Percentiles rank a stretch among this genome's conserved stretches.
Conservation (phyloP, 2,329 filamentous ascomycete species). For the Plenodomus biglobosus region DNA sequence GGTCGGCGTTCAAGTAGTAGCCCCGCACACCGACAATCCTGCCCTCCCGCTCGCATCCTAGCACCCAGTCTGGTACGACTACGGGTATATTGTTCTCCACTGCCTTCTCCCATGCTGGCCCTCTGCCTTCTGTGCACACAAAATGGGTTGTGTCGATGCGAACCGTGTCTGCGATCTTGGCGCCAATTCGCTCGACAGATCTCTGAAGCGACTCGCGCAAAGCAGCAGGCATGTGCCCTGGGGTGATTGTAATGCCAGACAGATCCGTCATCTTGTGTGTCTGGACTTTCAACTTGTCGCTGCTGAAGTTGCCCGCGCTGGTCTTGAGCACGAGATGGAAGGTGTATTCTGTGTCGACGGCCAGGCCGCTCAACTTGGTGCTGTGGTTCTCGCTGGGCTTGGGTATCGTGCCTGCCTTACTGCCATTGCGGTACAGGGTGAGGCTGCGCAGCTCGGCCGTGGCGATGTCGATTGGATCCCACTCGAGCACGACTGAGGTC, state of each 20-base stretch:
- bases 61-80: slow-evolving; percentile 94
- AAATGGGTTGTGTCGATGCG: slow-evolving; percentile 98
- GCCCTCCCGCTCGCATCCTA: slow-evolving; percentile 91
- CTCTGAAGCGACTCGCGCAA: slow-evolving; percentile 71
- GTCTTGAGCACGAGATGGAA: slow-evolving; percentile 93
- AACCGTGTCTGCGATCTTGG: slow-evolving; percentile 84
- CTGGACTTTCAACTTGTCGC: slow-evolving; percentile 79
- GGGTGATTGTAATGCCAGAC: slow-evolving; percentile 90
- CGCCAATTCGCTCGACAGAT: slow-evolving; percentile 85
- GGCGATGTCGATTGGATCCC: slow-evolving; percentile 91
- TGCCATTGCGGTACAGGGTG: slow-evolving; percentile 90
- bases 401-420: slow-evolving; percentile 94
- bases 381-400: slow-evolving; percentile 82
- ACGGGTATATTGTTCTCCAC: slow-evolving; percentile 98
- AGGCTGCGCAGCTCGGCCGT: slow-evolving; percentile 89
- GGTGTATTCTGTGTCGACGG: slow-evolving; percentile 93
- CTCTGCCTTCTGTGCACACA: slow-evolving; percentile 90
- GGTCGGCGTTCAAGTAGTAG: slow-evolving; percentile 91
- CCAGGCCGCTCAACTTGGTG: slow-evolving; percentile 94
- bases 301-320: slow-evolving; percentile 81
- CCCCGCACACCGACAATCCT: slow-evolving; percentile 91
- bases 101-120: slow-evolving; percentile 91
- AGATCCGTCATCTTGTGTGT: slow-evolving; percentile 99
- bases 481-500: slow-evolving; percentile 97
- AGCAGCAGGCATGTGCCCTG: slow-evolving; percentile 76